A percentile compares a stretch with the other conserved stretches of the same genome.
These are phyloP conservation scores for Syzygium grande DNA, from an alignment of 345 rosid genomes.

Conservation along the genomic window DNA sequence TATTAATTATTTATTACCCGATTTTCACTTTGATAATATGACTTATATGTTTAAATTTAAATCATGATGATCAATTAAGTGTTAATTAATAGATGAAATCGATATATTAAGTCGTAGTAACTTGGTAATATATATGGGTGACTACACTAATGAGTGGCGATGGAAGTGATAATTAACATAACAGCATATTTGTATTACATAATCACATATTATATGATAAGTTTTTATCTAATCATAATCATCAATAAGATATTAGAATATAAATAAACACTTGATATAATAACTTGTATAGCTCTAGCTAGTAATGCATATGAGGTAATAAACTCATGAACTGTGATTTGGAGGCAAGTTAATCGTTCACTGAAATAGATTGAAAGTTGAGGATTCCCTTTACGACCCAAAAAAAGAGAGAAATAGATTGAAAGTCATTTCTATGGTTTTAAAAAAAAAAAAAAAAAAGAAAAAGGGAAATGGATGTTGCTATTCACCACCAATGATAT, in stretches of 20 bases:
- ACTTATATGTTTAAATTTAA: neutral
- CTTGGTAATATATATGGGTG: neutral
- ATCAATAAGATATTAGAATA: neutral
- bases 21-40: neutral
- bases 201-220: neutral
- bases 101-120: neutral
- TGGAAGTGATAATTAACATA: neutral
- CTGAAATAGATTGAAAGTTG: neutral
- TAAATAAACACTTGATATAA: neutral
- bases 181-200: neutral
- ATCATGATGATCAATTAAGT: neutral
- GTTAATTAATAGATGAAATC: neutral
- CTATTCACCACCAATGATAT: too few relatives aligned
- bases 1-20: neutral
- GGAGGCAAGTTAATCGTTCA: neutral
- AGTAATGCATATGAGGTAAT: neutral
- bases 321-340: neutral
- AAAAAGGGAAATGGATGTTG: too few relatives aligned
- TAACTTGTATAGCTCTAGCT: neutral
- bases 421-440: too few relatives aligned
- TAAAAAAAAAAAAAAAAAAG: too few relatives aligned
- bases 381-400: too few relatives aligned
- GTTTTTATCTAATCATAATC: neutral
- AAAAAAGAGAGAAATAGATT: too few relatives aligned
- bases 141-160: neutral